Conservation (phyloP, 257 asterid species). For the Capsicum pubescens region DNA sequence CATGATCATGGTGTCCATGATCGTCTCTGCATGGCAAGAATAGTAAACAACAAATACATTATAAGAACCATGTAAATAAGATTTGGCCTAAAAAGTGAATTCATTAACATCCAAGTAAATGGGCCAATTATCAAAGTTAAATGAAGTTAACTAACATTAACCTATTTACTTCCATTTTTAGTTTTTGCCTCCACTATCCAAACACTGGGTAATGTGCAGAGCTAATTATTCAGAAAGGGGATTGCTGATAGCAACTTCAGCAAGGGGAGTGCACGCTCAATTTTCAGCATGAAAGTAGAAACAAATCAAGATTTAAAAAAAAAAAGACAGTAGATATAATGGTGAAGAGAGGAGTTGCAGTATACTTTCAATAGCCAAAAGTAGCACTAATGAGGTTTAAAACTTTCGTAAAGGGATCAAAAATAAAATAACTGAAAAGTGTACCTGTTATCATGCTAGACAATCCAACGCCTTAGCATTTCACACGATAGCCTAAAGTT, state of each 20-base stretch:
- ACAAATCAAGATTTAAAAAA: not conserved
- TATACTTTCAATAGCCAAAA: not conserved
- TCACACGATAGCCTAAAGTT: not conserved
- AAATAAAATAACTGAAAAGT: not conserved
- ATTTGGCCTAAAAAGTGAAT: not conserved
- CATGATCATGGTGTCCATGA: slow-evolving; percentile 94
- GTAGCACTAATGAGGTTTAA: not conserved
- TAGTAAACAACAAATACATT: slow-evolving; percentile 27
- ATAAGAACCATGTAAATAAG: slow-evolving; percentile 27
- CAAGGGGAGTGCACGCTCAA: not conserved
- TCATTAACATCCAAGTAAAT: slow-evolving; percentile 12
- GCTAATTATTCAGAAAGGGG: slow-evolving; percentile 22
- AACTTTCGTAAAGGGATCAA: not conserved
- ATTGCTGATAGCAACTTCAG: not conserved
- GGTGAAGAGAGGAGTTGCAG: not conserved
- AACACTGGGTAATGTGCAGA: not conserved
- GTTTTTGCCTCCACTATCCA: slow-evolving; percentile 21
- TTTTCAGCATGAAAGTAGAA: not conserved
- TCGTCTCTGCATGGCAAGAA: slow-evolving; percentile 59
- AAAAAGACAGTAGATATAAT: not conserved
- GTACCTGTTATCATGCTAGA: not conserved
- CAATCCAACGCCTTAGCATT: not conserved
- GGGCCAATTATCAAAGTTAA: not conserved
- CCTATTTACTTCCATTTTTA: not conserved
- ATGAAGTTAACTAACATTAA: not conserved